Evolutionary conservation across 345 rosid species (phyloP).

Genomic region (Rhizophora mangle): DNA sequence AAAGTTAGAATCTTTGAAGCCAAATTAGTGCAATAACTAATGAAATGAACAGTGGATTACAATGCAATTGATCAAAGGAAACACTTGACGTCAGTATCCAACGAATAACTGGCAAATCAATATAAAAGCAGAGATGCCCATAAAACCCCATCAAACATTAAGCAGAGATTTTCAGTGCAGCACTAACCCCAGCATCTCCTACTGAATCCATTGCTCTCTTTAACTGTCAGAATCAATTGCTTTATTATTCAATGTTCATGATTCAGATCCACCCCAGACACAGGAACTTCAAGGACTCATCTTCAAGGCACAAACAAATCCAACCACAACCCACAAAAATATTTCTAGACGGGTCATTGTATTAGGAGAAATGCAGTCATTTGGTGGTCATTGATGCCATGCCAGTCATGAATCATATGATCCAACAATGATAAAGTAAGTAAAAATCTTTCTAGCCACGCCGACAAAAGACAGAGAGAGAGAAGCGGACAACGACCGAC

Average conservation of each 20-base stretch:
- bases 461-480: slow-evolving; percentile 2
- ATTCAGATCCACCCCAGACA: neutral
- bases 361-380: neutral
- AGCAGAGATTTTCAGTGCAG: neutral
- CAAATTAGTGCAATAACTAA: neutral
- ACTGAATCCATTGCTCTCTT: slow-evolving; percentile 12
- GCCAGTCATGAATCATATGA: neutral
- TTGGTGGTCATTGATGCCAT: neutral
- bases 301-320: no score
- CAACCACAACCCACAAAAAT: neutral
- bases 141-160: neutral
- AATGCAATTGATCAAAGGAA: neutral
- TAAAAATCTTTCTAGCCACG: neutral
- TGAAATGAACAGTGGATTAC: neutral
- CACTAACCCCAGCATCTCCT: slow-evolving; percentile 23
- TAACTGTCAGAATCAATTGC: neutral
- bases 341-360: neutral
- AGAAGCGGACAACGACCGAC: slow-evolving; percentile 11
- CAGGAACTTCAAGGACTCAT: neutral
- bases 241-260: no score
- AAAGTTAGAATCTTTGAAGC: neutral
- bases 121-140: neutral
- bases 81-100: neutral
- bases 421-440: neutral
- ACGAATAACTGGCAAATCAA: neutral